Conservation (phyloP, 352 stramenopile species). For the Phytophthora citricola region DNA sequence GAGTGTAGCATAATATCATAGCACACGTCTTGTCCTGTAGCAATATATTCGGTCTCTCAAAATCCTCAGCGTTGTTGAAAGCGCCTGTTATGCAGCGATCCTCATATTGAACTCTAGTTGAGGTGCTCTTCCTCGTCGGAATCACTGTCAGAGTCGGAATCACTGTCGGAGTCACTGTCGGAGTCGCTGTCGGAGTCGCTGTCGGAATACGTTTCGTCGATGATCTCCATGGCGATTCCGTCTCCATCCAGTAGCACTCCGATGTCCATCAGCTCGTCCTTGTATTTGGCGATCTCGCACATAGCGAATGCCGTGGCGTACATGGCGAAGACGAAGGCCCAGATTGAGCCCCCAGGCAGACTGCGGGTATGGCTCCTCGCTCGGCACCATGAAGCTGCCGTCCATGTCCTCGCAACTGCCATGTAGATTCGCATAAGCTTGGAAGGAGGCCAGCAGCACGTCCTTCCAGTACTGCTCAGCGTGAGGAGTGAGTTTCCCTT, state of each 20-base stretch:
- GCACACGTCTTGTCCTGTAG: slow-evolving; percentile 17
- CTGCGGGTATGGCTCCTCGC: slow-evolving; percentile 57
- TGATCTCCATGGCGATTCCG: slow-evolving; percentile 2
- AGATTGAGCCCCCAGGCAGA: slow-evolving; percentile 77
- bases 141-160: not conserved
- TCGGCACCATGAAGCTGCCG: slow-evolving; percentile 65
- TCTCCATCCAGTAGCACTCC: slow-evolving; percentile 36
- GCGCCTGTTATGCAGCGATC: no score
- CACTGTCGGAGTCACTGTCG: slow-evolving; percentile 8
- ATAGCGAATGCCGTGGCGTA: slow-evolving; percentile 74
- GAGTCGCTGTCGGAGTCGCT: not conserved
- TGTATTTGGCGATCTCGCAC: slow-evolving; percentile 61
- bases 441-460: slow-evolving; percentile 69
- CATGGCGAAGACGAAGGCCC: slow-evolving; percentile 67
- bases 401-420: slow-evolving; percentile 66
- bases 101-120: slow-evolving; percentile 28
- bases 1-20: slow-evolving; percentile 27
- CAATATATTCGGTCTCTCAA: slow-evolving; percentile 30
- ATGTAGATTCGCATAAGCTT: slow-evolving; percentile 55
- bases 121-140: slow-evolving; percentile 21
- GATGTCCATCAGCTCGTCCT: slow-evolving; percentile 44
- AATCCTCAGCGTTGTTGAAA: slow-evolving; percentile 9
- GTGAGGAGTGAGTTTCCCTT: slow-evolving; percentile 46
- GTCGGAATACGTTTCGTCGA: slow-evolving; percentile 1
- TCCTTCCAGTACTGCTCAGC: slow-evolving; percentile 81